These are phyloP conservation scores for Trypethelium eluteriae DNA, from an alignment of 495 filamentous ascomycete genomes.

Conservation along the genomic window DNA sequence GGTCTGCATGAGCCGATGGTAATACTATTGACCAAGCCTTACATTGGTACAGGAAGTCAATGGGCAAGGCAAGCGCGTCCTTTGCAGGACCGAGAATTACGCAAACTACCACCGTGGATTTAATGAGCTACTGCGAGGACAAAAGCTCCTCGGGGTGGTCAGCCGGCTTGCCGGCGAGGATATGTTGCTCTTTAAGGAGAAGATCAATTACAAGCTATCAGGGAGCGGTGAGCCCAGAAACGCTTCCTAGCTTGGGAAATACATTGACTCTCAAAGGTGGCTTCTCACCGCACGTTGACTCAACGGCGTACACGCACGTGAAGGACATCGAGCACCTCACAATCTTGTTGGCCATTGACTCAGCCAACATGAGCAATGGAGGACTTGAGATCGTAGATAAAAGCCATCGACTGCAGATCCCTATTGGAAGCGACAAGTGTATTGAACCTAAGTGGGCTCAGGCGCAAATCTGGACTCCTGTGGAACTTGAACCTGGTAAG, in stretches of 20 bases:
- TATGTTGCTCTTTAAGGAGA: constrained; percentile 44
- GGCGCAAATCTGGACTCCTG: constrained; percentile 35
- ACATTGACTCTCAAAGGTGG: neutral
- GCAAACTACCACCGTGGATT: constrained; percentile 39
- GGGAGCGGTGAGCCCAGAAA: constrained; percentile 34
- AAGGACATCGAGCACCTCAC: constrained; percentile 44
- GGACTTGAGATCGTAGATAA: constrained; percentile 39
- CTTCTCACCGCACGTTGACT: constrained; percentile 42
- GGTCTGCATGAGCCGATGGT: neutral
- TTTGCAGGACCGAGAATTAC: constrained; percentile 44
- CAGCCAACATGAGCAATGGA: constrained; percentile 37
- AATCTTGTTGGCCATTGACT: constrained; percentile 39
- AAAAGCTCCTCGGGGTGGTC: constrained; percentile 33
- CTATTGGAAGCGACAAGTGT: constrained; percentile 38
- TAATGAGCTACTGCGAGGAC: constrained; percentile 37
- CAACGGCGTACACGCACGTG: constrained; percentile 42
- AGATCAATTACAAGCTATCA: constrained; percentile 42
- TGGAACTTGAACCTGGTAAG: constrained; percentile 29
- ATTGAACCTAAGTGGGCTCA: constrained; percentile 38
- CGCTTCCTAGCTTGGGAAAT: neutral
- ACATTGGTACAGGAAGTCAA: constrained; percentile 37
- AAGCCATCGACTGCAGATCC: constrained; percentile 35
- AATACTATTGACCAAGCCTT: neutral
- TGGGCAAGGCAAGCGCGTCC: constrained; percentile 35
- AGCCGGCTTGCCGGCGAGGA: constrained; percentile 37